Base-by-base conservation (phyloP, 176 grass and related monocot genomes). In the Luzula sylvatica region DNA sequence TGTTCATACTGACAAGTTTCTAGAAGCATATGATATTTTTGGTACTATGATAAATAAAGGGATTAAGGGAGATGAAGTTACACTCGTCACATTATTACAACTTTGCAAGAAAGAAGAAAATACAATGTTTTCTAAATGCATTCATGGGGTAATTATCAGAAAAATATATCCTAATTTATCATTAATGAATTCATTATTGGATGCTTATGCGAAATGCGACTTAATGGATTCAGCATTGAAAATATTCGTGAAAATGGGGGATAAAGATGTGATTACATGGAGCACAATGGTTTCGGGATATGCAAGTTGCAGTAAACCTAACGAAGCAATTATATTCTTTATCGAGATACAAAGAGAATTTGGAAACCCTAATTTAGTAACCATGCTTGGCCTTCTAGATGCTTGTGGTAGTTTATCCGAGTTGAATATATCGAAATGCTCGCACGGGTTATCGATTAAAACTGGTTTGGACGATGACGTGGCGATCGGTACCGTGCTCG, bases 181-280 rank as follows among this genome's bases (percentile, higher is more conserved):
- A 22, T 44, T 84, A 41, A 12, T 61, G 58, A 70, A 84, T 7
- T 56, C 70, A 7, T 48, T 84, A 59, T 46, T 84, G 46, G 80
- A 84, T 26, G 70, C 74, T 50, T 84, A 84, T 64, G 69, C 58
- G 15, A 84, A 78, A 69, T 74, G 74, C n/a, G 42, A 63, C 43
- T 28, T 52, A 11, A 20, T 84, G 2, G 65, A 55, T 15, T 42
- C 65, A 11, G 23, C 65, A 18, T 42, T 66, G 45, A 19, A n/a
- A 46, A 2, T 83, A 15, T 78, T 83, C 30, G 41, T 20, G 7
- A 5, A 15, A 52, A 83, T 78, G 56, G 55, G 20, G 4, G 40
- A 35, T 14, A 65, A 24, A 46, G 65, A 78, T 56, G 56, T 74
- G 38, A 18, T 83, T 25, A 70, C 80, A 20, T 83, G 80, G 80